Conservation (phyloP, 169 alveolate genomes). For the Eimeria necatrix region DNA sequence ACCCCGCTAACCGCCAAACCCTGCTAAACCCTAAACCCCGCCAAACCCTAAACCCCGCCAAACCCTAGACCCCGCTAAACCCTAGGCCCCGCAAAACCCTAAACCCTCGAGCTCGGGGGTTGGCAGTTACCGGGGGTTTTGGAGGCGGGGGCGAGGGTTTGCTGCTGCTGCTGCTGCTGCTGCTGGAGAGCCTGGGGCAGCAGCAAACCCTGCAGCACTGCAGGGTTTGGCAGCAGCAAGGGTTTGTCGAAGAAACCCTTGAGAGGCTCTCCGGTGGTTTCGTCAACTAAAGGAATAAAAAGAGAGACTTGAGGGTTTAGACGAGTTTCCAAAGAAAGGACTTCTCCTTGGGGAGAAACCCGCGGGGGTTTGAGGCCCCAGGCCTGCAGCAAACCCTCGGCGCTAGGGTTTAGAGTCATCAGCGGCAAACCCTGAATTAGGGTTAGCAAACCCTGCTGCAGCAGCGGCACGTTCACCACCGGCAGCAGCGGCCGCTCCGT, state of each 20-base stretch:
- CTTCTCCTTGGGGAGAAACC: slow-evolving; percentile 23
- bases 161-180: neutral
- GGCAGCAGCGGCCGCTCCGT: neutral
- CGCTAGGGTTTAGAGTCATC: slow-evolving; percentile 63
- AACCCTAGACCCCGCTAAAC: neutral
- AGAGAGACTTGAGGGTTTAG: neutral
- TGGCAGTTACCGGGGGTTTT: neutral
- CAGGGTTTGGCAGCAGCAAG: slow-evolving; percentile 78
- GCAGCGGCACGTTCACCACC: slow-evolving; percentile 64
- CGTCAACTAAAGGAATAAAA: slow-evolving; percentile 71
- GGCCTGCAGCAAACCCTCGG: slow-evolving; percentile 14
- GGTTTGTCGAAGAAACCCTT: slow-evolving; percentile 73
- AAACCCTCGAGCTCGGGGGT: neutral
- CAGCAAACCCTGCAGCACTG: slow-evolving; percentile 53
- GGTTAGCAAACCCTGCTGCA: slow-evolving; percentile 56
- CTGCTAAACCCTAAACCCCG: neutral
- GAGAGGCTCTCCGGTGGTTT: slow-evolving; percentile 52
- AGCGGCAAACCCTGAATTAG: slow-evolving; percentile 52
- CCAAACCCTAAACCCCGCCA: too few species aligned
- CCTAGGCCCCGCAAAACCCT: neutral
- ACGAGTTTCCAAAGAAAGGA: neutral
- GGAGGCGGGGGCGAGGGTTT: neutral
- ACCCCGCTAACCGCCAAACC: slow-evolving; percentile 59
- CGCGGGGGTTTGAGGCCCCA: slow-evolving; percentile 75
- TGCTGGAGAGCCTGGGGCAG: neutral